phyloP scores from a whole-genome alignment of 2,329 filamentous ascomycete genomes.

The Mycosphaerella arachidis region DNA sequence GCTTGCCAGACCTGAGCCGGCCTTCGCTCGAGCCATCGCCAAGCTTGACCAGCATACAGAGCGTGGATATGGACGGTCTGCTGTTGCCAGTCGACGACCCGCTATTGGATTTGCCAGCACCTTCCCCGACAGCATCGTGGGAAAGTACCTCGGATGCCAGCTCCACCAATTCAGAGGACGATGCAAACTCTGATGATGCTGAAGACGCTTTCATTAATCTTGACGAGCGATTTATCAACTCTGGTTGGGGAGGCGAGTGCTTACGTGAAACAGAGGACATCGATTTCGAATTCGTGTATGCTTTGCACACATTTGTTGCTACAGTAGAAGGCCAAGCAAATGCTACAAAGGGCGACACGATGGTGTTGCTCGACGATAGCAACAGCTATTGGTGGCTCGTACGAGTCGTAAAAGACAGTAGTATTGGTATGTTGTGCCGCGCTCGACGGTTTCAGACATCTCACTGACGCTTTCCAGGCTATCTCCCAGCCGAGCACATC shows the following conservation, averaged over 20 bases:
- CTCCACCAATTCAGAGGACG: conserved; percentile 14
- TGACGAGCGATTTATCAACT: conserved; percentile 63
- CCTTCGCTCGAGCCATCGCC: conserved; percentile 18
- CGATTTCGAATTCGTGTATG: conserved; percentile 99
- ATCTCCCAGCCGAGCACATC: conserved; percentile 94
- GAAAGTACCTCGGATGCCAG: conserved; percentile 26
- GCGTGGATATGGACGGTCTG: conserved; percentile 34
- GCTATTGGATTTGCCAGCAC: conserved; percentile 30
- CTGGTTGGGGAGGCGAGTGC: conserved; percentile 72
- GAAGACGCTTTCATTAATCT: conserved; percentile 54
- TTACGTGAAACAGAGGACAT: conserved; percentile 97
- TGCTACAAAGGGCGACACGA: conserved; percentile 95
- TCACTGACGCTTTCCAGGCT: conserved; percentile 55
- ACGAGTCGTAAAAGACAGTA: conserved; percentile 93
- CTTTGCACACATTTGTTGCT: conserved; percentile 92
- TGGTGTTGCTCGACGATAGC: conserved; percentile 96
- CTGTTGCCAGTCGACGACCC: conserved; percentile 43
- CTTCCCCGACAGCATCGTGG: conserved; percentile 33
- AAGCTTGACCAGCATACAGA: conserved; percentile 24
- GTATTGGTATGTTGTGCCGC: conserved; percentile 60
- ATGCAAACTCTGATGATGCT: conserved; percentile 53
- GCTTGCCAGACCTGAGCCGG: conserved; percentile 8
- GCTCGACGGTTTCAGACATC: not conserved
- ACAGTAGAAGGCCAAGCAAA: conserved; percentile 98
- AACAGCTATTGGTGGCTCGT: conserved; percentile 99